Evolutionary conservation across 2,329 filamentous ascomycete species (phyloP).

Genomic region (Epichloe glyceriae): DNA sequence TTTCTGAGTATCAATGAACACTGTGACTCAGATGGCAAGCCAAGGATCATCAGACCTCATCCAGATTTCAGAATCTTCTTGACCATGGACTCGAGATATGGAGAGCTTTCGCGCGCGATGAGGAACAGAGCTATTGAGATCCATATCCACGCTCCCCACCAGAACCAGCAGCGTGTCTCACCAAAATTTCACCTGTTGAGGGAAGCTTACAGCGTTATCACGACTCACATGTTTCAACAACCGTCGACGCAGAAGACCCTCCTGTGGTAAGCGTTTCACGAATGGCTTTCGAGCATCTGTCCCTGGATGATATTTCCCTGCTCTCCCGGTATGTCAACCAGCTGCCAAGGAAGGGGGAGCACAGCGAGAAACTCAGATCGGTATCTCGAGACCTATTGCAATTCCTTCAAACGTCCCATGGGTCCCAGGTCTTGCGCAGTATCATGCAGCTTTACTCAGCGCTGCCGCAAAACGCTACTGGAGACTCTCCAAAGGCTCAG

Average conservation of each 20-base stretch:
- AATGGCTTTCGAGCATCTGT: conserved; percentile 33
- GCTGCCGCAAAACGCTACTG: conserved; percentile 15
- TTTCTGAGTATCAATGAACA: conserved; percentile 88
- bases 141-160: conserved; percentile 46
- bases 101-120: conserved; percentile 93
- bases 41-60: conserved; percentile 69
- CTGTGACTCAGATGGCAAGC: conserved; percentile 66
- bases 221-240: conserved; percentile 20
- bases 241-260: conserved; percentile 12
- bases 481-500: conserved; percentile 27
- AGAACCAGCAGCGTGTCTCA: conserved; percentile 18
- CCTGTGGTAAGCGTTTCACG: conserved; percentile 16
- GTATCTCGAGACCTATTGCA: conserved; percentile 14
- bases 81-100: conserved; percentile 83
- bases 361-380: conserved; percentile 4
- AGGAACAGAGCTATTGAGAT: conserved; percentile 89
- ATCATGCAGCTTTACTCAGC: conserved; percentile 23
- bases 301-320: conserved; percentile 30
- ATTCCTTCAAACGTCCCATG: conserved; percentile 21
- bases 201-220: conserved; percentile 35
- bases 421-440: conserved; percentile 16
- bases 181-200: conserved; percentile 34
- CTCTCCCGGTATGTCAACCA: conserved; percentile 22
- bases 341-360: conserved; percentile 6
- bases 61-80: conserved; percentile 83